These are phyloP conservation scores for Ceratocystis variospora DNA, from an alignment of 2,329 filamentous ascomycete genomes.

Conservation along the genomic window DNA sequence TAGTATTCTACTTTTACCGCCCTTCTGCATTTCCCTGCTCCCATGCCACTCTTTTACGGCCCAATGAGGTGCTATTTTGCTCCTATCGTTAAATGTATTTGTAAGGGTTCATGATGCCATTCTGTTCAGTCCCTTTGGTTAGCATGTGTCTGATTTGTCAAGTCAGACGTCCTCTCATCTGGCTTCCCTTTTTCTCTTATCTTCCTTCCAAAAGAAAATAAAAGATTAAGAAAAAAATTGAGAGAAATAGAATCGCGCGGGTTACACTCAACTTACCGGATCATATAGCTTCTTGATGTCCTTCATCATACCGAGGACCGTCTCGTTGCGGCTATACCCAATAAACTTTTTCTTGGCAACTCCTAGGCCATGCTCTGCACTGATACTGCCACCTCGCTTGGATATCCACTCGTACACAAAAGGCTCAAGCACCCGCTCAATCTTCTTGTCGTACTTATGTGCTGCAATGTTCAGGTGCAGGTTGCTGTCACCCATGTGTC, in stretches of 20 bases:
- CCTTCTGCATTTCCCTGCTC: not conserved
- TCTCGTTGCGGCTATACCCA: constrained; percentile 78
- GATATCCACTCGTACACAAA: constrained; percentile 97
- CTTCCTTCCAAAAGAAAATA: no score
- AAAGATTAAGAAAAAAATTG: no score
- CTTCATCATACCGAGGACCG: constrained; percentile 82
- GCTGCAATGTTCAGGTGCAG: constrained; percentile 84
- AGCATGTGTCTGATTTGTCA: not conserved
- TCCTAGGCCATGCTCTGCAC: constrained; percentile 87
- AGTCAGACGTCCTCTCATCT: not conserved
- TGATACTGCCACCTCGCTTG: constrained; percentile 80
- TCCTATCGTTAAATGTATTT: constrained; percentile 58
- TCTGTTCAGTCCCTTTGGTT: constrained; percentile 37
- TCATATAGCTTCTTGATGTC: constrained; percentile 90
- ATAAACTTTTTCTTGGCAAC: constrained; percentile 94
- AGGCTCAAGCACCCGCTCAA: constrained; percentile 80
- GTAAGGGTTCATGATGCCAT: constrained; percentile 98
- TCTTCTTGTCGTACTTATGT: constrained; percentile 67
- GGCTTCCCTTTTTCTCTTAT: no score
- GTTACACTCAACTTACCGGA: constrained; percentile 49
- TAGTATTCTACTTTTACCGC: not conserved
- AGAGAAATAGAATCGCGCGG: no score
- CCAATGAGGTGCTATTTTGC: not conserved
- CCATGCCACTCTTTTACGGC: not conserved
- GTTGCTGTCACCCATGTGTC: constrained; percentile 96